These are phyloP conservation scores for Yamadazyma jaroonii DNA, from an alignment of 1,139 yeast genomes.

Conservation along the genomic window DNA sequence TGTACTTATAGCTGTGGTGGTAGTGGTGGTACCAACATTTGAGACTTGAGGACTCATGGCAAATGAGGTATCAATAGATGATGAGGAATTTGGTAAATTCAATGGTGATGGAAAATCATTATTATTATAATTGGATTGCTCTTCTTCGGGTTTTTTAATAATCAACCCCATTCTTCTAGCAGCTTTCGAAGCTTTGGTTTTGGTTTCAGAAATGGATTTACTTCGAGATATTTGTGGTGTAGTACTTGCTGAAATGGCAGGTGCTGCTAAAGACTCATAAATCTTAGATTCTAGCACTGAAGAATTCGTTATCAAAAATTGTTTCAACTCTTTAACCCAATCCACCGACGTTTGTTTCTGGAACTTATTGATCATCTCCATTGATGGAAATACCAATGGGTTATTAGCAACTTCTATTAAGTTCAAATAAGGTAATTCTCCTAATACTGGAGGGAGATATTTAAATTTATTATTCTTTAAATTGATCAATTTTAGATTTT, in stretches of 20 bases:
- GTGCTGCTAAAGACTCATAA: constrained; percentile 1
- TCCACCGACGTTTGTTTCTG: constrained; percentile 45
- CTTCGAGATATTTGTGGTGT: constrained; percentile 35
- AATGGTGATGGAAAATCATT: constrained; percentile 14
- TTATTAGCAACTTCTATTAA: constrained; percentile 71
- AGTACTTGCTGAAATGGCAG: constrained; percentile 8
- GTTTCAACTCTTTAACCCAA: constrained; percentile 54
- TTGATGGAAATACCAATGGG: constrained; percentile 56
- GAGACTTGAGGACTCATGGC: constrained; percentile 15
- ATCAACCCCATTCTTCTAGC: constrained; percentile 67
- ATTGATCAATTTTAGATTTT: constrained; percentile 54
- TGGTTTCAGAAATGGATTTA: constrained; percentile 57
- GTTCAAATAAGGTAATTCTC: constrained; percentile 51
- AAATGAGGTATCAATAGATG: constrained; percentile 26
- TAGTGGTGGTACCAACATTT: constrained; percentile 15
- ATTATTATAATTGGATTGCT: constrained; percentile 5
- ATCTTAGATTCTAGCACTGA: constrained; percentile 20
- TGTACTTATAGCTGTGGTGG: constrained; percentile 6
- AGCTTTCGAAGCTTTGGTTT: constrained; percentile 59
- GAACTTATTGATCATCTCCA: constrained; percentile 31
- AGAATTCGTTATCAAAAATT: constrained; percentile 34
- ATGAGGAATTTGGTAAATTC: constrained; percentile 20
- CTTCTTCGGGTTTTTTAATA: constrained; percentile 40
- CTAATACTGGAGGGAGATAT: constrained; percentile 55
- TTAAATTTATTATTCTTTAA: constrained; percentile 61